Evolutionary conservation across 129 eudicot genomes (phyloP).

Genomic region (Gnaphalium uliginosum): DNA sequence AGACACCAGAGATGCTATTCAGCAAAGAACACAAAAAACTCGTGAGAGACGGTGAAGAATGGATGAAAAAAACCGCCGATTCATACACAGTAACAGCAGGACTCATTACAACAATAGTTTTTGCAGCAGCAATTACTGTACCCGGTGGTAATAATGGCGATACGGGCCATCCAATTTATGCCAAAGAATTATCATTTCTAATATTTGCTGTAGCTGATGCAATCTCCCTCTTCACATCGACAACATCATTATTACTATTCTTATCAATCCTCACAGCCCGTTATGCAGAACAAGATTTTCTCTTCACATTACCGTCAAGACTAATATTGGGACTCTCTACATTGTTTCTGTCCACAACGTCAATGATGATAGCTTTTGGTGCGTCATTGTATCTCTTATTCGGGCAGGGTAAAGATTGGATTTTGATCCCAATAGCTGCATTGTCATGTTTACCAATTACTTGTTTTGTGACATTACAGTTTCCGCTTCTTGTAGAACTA

Average conservation of each 20-base stretch:
- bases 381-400: slow-evolving; percentile 39
- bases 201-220: slow-evolving; percentile 46
- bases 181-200: slow-evolving; percentile 30
- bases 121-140: slow-evolving; percentile 42
- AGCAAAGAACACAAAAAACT: slow-evolving; percentile 34
- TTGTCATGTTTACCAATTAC: slow-evolving; percentile 39
- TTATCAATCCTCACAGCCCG: slow-evolving; percentile 45
- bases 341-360: slow-evolving; percentile 37
- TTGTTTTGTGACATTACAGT: slow-evolving; percentile 37
- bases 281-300: slow-evolving; percentile 46
- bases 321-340: slow-evolving; percentile 41
- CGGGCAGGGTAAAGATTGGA: slow-evolving; percentile 40
- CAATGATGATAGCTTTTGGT: slow-evolving; percentile 43
- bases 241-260: slow-evolving; percentile 43
- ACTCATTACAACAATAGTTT: slow-evolving; percentile 36
- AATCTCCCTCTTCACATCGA: slow-evolving; percentile 46
- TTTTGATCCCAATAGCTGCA: slow-evolving; percentile 32
- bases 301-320: slow-evolving; percentile 37
- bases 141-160: slow-evolving; percentile 44
- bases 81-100: slow-evolving; percentile 43
- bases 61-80: slow-evolving; percentile 43
- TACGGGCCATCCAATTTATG: slow-evolving; percentile 33
- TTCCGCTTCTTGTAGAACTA: slow-evolving; percentile 43
- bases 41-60: slow-evolving; percentile 36
- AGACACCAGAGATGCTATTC: slow-evolving; percentile 41